phyloP scores from a whole-genome alignment of 2,329 filamentous ascomycete species.

The Fusarium sacchari region DNA sequence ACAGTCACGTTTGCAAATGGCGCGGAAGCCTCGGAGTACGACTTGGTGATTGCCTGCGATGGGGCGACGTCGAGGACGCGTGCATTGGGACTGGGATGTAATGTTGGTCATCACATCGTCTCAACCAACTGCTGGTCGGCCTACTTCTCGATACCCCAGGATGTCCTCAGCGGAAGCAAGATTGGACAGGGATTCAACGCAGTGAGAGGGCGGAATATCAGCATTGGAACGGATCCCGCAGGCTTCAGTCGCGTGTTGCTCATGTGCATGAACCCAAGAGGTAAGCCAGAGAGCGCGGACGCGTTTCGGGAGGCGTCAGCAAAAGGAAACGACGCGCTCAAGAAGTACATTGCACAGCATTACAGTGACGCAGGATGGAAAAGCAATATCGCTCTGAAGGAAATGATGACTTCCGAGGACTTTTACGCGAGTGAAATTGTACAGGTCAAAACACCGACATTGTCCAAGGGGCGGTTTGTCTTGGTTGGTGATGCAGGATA shows the following conservation, averaged over 20 bases:
- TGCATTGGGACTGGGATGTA: background rate
- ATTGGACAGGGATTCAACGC: slow-evolving; percentile 51
- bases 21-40: slow-evolving; percentile 1
- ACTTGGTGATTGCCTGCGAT: slow-evolving; percentile 14
- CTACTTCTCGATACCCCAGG: slow-evolving; percentile 53
- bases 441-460: slow-evolving; percentile 53
- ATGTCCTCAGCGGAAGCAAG: slow-evolving; percentile 51
- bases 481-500: slow-evolving; percentile 63
- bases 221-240: slow-evolving; percentile 46
- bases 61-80: slow-evolving; percentile 15
- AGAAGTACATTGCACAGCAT: slow-evolving; percentile 51
- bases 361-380: slow-evolving; percentile 60
- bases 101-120: background rate
- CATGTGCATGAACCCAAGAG: slow-evolving; percentile 49
- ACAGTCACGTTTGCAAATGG: slow-evolving; percentile 13
- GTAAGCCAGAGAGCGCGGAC: slow-evolving; percentile 40
- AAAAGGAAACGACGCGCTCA: slow-evolving; percentile 40
- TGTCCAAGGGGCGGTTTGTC: slow-evolving; percentile 55
- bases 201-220: slow-evolving; percentile 51
- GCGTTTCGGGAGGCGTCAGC: slow-evolving; percentile 54
- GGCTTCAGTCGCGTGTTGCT: slow-evolving; percentile 47
- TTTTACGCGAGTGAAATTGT: slow-evolving; percentile 59
- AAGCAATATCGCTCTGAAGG: slow-evolving; percentile 47
- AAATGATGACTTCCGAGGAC: slow-evolving; percentile 50
- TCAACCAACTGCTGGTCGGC: slow-evolving; percentile 52